Evolutionary conservation across 805 yeast genomes (phyloP).

Genomic region (Brettanomyces sp.): DNA sequence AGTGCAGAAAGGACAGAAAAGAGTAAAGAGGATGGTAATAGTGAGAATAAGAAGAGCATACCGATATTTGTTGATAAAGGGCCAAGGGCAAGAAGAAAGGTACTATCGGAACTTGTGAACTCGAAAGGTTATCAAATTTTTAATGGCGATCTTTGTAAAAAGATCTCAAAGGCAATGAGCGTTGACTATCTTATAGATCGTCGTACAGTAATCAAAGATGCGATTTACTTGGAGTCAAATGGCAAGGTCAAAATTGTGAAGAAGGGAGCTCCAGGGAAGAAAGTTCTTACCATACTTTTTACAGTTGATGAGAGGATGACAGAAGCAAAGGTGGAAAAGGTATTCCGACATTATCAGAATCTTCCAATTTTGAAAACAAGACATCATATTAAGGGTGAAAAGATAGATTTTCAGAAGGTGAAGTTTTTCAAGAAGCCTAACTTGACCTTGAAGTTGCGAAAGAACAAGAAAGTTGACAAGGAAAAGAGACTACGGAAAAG

Average conservation of each 20-base stretch:
- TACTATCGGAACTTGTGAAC: constrained; percentile 30
- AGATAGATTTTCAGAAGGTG: constrained; percentile 12
- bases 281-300: not conserved
- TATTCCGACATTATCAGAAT: not conserved
- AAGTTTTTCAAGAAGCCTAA: constrained; percentile 16
- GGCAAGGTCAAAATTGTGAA: constrained; percentile 13
- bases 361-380: not conserved
- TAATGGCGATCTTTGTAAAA: constrained; percentile 30
- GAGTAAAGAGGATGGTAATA: not conserved
- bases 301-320: constrained; percentile 11
- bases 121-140: constrained; percentile 37
- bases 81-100: constrained; percentile 15
- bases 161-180: constrained; percentile 32
- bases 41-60: not conserved
- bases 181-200: constrained; percentile 38
- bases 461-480: not conserved
- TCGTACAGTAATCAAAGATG: constrained; percentile 41
- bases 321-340: constrained; percentile 5
- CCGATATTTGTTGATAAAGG: constrained; percentile 17
- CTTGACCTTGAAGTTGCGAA: constrained; percentile 3
- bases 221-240: constrained; percentile 24
- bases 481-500: not conserved
- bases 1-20: not conserved
- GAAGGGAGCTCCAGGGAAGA: not conserved
- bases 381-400: constrained; percentile 3